Evolutionary conservation across 164 flowering plant species (phyloP), one percentile per base, ranked within the genome.

Genomic region (Akebia trifoliata): DNA sequence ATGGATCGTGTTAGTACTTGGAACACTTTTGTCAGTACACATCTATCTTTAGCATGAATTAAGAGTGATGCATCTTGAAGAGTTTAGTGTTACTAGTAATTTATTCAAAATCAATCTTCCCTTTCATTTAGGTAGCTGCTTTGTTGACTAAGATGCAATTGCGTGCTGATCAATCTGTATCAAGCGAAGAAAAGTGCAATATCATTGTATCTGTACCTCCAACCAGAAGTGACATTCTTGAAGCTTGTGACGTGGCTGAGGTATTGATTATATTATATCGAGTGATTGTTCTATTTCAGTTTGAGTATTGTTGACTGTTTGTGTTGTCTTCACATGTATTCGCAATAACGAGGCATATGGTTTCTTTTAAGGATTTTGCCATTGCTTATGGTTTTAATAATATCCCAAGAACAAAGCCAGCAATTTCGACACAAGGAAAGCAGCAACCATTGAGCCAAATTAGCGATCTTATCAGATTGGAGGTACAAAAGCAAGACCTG

Each of bases 181-280:
- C 83, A 30, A 68, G 52, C 47, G 83, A 82, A 46, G 70, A 73
- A 5, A 7, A 69, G 6, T 39, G 61, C 66, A 69, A 32, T 39
- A 67, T 94, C 25, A 56, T 37, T 56, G 85, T 94, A 50, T 82
- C 86, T 25, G 81, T 85, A 31, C 99, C 99, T 50, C 96, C 99
- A 32, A 94, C 88, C 42, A 82, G 99, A 76, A 94, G 97, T 77
- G 97, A 94, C 61, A 59, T 90, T 55, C 96, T 94, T 65, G 96
- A 90, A 69, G 80, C 97, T 17, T 90, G 99, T 80, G 99, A 94
- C 76, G 90, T 94, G 40, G 84, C 90, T 80, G 97, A 94, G 99
- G 99, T 93, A 80, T 24, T 49, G 31, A 20, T 28, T 49, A 12
- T 26, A 3, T 5, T 38, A 30, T n/a, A 21, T 10, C 7, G 37